Evolutionary conservation across 768 basidiomycete genomes (phyloP).

Genomic region (Pleurotus sapidus): DNA sequence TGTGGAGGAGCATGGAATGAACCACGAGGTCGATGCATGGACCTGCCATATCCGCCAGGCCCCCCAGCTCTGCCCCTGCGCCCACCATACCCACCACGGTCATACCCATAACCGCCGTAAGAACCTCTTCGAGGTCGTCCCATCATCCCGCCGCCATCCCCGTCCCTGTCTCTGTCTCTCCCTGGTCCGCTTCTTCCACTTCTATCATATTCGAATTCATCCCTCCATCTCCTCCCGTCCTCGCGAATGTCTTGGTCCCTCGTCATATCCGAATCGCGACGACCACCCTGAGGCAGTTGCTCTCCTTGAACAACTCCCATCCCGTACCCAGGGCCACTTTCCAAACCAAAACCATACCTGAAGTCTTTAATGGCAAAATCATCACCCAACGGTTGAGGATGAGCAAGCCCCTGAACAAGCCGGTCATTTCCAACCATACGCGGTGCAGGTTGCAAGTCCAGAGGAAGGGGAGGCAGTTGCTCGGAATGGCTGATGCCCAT

Average conservation of each 20-base stretch:
- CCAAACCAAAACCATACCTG: constrained; percentile 60
- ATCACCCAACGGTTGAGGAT: constrained; percentile 20
- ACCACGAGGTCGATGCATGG: constrained; percentile 31
- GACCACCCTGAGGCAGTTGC: constrained; percentile 12
- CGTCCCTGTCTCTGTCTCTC: constrained; percentile 17
- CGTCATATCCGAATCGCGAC: constrained; percentile 14
- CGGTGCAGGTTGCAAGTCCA: constrained; percentile 3
- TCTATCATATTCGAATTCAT: constrained; percentile 10
- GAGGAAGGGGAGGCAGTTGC: constrained; percentile 3
- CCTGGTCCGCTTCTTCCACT: constrained; percentile 4
- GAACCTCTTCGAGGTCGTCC: constrained; percentile 15
- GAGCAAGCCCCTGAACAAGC: not conserved
- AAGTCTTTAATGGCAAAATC: constrained; percentile 58
- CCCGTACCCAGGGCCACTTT: constrained; percentile 33
- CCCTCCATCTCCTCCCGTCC: constrained; percentile 10
- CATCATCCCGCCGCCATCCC: constrained; percentile 29
- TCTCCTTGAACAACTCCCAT: constrained; percentile 25
- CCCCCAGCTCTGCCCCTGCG: constrained; percentile 20
- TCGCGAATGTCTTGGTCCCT: constrained; percentile 14
- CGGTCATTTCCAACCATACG: constrained; percentile 1
- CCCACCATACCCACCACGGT: constrained; percentile 27
- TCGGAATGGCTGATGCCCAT: not conserved
- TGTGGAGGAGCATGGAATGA: constrained; percentile 19
- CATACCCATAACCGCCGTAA: constrained; percentile 28
- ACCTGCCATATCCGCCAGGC: constrained; percentile 31